Evolutionary conservation across 2,329 filamentous ascomycete genomes (phyloP).

Genomic region (Nannizzia gypsea): DNA sequence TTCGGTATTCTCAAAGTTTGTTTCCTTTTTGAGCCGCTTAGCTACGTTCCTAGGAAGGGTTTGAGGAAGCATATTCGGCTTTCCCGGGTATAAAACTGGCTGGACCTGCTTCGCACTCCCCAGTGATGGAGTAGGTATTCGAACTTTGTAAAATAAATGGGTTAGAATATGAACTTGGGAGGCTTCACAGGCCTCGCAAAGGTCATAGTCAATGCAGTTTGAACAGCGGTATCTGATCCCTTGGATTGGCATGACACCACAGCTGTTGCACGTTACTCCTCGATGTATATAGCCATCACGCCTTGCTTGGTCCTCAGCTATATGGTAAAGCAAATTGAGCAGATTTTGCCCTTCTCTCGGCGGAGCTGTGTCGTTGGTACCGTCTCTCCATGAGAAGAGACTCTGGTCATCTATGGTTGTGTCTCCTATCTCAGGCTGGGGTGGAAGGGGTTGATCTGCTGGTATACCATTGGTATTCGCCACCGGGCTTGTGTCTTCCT

Average conservation of each 20-base stretch:
- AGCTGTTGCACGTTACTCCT: conserved; percentile 84
- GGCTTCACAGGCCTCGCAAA: conserved; percentile 84
- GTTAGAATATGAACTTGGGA: conserved; percentile 66
- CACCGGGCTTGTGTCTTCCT: conserved; percentile 28
- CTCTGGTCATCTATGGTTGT: conserved; percentile 33
- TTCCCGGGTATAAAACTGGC: conserved; percentile 77
- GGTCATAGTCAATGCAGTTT: conserved; percentile 90
- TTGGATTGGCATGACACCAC: conserved; percentile 75
- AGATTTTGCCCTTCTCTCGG: conserved; percentile 59
- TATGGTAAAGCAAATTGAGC: conserved; percentile 74
- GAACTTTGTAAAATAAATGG: conserved; percentile 94
- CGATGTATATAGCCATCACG: conserved; percentile 84
- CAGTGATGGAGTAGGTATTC: conserved; percentile 75
- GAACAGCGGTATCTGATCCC: conserved; percentile 88
- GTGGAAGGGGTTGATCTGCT: conserved; percentile 16
- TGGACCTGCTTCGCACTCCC: conserved; percentile 65
- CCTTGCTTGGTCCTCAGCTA: conserved; percentile 83
- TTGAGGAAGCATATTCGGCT: conserved; percentile 59
- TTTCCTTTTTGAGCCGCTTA: conserved; percentile 56
- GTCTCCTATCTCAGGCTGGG: conserved; percentile 25
- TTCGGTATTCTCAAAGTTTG: conserved; percentile 71
- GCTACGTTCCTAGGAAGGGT: conserved; percentile 57
- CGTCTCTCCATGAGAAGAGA: conserved; percentile 35
- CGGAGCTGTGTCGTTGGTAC: conserved; percentile 31
- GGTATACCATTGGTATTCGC: conserved; percentile 10